These are phyloP conservation scores for Nakazawaea wickerhamii DNA, from an alignment of 805 yeast genomes.

Conservation along the genomic window DNA sequence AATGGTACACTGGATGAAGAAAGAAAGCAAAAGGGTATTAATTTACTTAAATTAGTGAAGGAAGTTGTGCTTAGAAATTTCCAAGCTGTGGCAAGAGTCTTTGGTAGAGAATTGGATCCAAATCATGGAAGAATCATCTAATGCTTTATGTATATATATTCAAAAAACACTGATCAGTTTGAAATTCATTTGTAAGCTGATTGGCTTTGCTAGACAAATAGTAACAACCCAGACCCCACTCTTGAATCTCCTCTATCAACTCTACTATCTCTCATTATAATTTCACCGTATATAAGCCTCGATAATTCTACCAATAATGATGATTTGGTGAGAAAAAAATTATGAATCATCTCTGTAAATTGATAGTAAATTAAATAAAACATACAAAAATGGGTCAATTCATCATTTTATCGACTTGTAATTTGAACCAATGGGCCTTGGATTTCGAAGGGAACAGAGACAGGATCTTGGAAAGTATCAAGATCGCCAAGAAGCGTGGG, in stretches of 20 bases:
- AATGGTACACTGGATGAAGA: constrained; percentile 28
- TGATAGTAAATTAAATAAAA: background rate
- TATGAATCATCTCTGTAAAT: constrained; percentile 2
- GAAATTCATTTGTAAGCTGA: too few species aligned
- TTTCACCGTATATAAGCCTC: too few species aligned
- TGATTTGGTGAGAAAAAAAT: background rate
- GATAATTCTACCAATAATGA: too few species aligned
- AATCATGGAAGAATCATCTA: constrained; percentile 45
- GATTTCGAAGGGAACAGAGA: constrained; percentile 97
- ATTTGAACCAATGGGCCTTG: constrained; percentile 96
- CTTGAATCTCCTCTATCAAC: background rate
- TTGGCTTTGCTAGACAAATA: too few species aligned
- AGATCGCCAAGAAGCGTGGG: constrained; percentile 65
- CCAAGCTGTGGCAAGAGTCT: constrained; percentile 40
- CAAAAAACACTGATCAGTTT: too few species aligned
- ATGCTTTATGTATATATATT: constrained; percentile 8
- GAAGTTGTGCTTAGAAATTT: constrained; percentile 43
- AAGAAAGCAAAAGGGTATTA: constrained; percentile 42
- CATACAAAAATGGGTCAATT: constrained; percentile 64
- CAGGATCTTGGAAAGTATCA: constrained; percentile 77
- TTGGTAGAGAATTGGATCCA: constrained; percentile 63
- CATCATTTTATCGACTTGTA: constrained; percentile 89
- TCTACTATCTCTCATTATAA: constrained; percentile 3
- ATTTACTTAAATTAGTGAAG: constrained; percentile 64
- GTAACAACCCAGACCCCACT: too few species aligned